Percentiles rank a stretch among this genome's conserved stretches.
Evolutionary conservation across 2,329 filamentous ascomycete species (phyloP).

Genomic region (Colletotrichum liriopes): DNA sequence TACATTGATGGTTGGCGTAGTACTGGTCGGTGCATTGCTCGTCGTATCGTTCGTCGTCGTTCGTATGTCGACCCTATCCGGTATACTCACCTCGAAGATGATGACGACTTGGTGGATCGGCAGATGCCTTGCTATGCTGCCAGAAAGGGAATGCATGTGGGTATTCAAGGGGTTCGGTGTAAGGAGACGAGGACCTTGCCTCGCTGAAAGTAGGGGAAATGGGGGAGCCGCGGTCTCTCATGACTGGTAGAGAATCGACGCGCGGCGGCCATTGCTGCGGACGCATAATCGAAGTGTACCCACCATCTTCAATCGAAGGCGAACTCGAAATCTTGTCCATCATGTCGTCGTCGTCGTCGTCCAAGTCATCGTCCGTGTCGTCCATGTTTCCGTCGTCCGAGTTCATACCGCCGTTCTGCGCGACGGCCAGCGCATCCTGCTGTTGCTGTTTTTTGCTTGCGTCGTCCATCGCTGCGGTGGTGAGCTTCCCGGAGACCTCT

Average conservation of each 20-base stretch:
- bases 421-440: constrained; percentile 66
- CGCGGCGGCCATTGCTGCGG: constrained; percentile 60
- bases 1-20: constrained; percentile 48
- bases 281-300: constrained; percentile 69
- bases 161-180: constrained; percentile 56
- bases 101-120: constrained; percentile 51
- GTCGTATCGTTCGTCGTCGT: constrained; percentile 43
- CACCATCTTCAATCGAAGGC: constrained; percentile 99
- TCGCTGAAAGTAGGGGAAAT: constrained; percentile 52
- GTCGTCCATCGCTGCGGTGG: constrained; percentile 47
- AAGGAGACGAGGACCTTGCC: constrained; percentile 60
- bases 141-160: constrained; percentile 48
- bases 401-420: constrained; percentile 72
- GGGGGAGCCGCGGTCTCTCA: constrained; percentile 50
- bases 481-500: constrained; percentile 58
- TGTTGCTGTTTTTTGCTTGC: constrained; percentile 53
- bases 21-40: constrained; percentile 46
- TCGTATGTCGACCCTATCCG: constrained; percentile 46
- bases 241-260: constrained; percentile 58
- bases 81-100: constrained; percentile 66
- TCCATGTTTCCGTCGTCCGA: constrained; percentile 76
- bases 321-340: constrained; percentile 99
- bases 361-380: constrained; percentile 79
- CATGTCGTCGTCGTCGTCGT: constrained; percentile 93
- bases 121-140: constrained; percentile 53